Percentiles rank a stretch among this genome's conserved stretches.
Conservation (phyloP, 441 rosid species). For the Euphorbia schlechtendalii region DNA sequence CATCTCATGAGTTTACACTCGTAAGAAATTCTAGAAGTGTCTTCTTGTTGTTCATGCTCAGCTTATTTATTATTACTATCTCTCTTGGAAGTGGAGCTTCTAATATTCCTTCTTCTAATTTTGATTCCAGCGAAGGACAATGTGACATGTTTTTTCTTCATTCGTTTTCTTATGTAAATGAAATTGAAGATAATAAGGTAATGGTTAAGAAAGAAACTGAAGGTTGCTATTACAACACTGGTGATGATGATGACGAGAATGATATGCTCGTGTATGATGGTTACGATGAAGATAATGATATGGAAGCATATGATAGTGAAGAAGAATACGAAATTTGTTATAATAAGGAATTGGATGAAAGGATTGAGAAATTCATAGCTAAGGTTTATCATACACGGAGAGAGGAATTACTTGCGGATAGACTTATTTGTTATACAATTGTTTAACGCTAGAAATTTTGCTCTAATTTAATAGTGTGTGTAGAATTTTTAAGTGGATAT, state of each 20-base stretch:
- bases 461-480: too few relatives aligned
- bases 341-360: slow-evolving; percentile 22
- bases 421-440: slow-evolving; percentile 16
- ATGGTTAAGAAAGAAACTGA: slow-evolving; percentile 17
- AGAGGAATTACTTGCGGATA: slow-evolving; percentile 23
- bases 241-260: slow-evolving; percentile 13
- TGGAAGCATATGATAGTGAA: slow-evolving; percentile 13
- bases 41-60: slow-evolving; percentile 22
- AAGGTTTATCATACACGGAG: slow-evolving; percentile 25
- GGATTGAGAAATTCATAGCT: slow-evolving; percentile 30
- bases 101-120: not conserved
- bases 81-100: slow-evolving; percentile 9
- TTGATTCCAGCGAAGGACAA: slow-evolving; percentile 6
- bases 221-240: not conserved
- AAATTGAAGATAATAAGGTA: not conserved
- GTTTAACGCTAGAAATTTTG: slow-evolving; percentile 10
- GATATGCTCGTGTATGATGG: slow-evolving; percentile 1
- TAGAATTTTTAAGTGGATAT: too few relatives aligned
- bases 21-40: slow-evolving; percentile 19
- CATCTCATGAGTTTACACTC: slow-evolving; percentile 14
- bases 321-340: slow-evolving; percentile 9
- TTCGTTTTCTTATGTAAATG: not conserved
- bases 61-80: slow-evolving; percentile 18
- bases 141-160: slow-evolving; percentile 11
- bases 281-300: slow-evolving; percentile 16